These are phyloP conservation scores for Gnomoniopsis sp. DNA, from an alignment of 2,329 filamentous ascomycete genomes.

Conservation along the genomic window DNA sequence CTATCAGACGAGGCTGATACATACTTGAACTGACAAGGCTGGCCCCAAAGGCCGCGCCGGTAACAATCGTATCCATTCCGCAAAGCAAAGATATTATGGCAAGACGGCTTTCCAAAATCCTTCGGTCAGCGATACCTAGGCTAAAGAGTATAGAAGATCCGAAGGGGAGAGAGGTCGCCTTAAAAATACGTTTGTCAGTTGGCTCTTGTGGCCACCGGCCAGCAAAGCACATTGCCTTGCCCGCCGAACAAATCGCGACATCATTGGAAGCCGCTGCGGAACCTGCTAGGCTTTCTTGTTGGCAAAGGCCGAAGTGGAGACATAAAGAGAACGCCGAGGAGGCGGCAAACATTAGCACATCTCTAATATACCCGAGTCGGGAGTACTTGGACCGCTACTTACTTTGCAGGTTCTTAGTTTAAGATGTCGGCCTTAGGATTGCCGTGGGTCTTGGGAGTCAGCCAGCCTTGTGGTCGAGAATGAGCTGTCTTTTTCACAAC, in stretches of 20 bases:
- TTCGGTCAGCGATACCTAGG: no score
- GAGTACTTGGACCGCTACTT: no score
- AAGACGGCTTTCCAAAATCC: no score
- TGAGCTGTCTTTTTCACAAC: no score
- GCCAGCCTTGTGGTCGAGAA: no score
- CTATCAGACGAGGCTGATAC: slow-evolving; percentile 56
- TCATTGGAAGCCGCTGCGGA: neutral
- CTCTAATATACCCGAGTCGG: no score
- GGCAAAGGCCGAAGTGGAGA: neutral
- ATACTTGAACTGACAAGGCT: slow-evolving; percentile 60
- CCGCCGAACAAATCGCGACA: neutral
- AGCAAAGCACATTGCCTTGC: neutral
- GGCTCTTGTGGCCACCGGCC: neutral
- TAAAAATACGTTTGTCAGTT: no score
- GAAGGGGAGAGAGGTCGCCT: no score
- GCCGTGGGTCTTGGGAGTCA: no score
- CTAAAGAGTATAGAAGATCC: no score
- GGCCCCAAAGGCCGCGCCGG: slow-evolving; percentile 59
- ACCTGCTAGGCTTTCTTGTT: neutral
- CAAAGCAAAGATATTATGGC: neutral
- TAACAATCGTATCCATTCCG: slow-evolving; percentile 32
- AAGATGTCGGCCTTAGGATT: no score
- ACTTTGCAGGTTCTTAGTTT: no score
- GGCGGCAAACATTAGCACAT: neutral
- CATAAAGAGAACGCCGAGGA: neutral